phyloP scores from a whole-genome alignment of 495 filamentous ascomycete genomes.

The Bathelium albidoporum region DNA sequence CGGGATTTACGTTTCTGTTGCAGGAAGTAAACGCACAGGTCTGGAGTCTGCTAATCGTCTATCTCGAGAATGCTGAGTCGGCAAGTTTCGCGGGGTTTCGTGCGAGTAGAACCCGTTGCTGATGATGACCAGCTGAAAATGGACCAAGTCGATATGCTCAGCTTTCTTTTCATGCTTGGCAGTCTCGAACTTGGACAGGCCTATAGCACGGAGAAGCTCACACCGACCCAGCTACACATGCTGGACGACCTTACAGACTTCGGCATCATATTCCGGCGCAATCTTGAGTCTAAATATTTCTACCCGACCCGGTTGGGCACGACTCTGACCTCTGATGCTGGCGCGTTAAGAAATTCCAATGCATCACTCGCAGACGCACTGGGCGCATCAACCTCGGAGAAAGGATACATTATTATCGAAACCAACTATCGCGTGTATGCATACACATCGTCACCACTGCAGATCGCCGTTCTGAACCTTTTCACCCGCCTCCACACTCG shows the following conservation, averaged over 20 bases:
- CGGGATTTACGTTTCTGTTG: conserved; percentile 85
- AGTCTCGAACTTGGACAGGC: conserved; percentile 81
- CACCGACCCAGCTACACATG: conserved; percentile 73
- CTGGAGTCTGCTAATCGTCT: conserved; percentile 88
- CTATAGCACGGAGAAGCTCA: conserved; percentile 72
- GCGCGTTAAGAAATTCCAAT: conserved; percentile 45
- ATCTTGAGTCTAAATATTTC: conserved; percentile 48
- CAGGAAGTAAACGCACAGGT: conserved; percentile 95
- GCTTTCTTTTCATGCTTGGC: conserved; percentile 92
- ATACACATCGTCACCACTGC: conserved; percentile 83
- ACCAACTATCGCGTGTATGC: conserved; percentile 99
- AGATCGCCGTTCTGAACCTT: conserved; percentile 86
- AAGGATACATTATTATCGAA: conserved; percentile 89
- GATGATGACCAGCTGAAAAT: conserved; percentile 45
- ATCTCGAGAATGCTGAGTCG: conserved; percentile 72
- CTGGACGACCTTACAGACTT: conserved; percentile 78
- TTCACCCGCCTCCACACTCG: conserved; percentile 77
- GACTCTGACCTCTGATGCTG: conserved; percentile 78
- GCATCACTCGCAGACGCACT: conserved; percentile 29
- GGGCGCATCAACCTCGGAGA: conserved; percentile 35
- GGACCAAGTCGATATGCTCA: conserved; percentile 85
- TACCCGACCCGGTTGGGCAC: conserved; percentile 92
- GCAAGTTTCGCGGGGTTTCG: conserved; percentile 21
- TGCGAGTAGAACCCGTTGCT: not conserved
- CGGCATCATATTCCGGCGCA: conserved; percentile 71